Evolutionary conservation across 2,329 filamentous ascomycete genomes (phyloP).

Genomic region (Hymenoscyphus infarciens): DNA sequence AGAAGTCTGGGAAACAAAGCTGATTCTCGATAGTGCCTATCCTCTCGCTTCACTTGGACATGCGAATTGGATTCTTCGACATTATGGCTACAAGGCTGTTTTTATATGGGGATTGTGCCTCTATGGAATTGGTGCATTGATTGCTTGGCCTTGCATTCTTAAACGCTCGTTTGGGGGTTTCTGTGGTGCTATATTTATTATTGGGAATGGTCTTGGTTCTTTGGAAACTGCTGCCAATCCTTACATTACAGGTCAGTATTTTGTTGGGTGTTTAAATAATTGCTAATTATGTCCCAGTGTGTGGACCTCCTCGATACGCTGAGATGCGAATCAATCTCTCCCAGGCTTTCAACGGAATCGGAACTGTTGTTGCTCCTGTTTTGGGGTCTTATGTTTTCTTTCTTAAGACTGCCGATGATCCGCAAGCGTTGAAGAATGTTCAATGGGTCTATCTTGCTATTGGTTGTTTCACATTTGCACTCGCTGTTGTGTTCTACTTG

Average conservation of each 20-base stretch:
- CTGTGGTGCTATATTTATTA: constrained; percentile 68
- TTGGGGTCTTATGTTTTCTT: constrained; percentile 61
- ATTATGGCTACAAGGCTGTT: constrained; percentile 60
- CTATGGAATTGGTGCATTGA: constrained; percentile 70
- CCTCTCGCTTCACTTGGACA: constrained; percentile 65
- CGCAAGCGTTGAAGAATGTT: constrained; percentile 52
- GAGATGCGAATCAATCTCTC: constrained; percentile 72
- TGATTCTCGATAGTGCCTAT: constrained; percentile 66
- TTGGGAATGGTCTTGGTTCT: constrained; percentile 70
- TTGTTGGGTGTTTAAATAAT: constrained; percentile 23
- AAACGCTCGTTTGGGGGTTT: constrained; percentile 75
- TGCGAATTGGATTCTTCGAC: constrained; percentile 63
- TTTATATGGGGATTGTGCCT: constrained; percentile 69
- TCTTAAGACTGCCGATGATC: constrained; percentile 47
- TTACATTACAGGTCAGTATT: constrained; percentile 50
- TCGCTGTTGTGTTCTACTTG: constrained; percentile 57
- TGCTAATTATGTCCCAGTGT: constrained; percentile 49
- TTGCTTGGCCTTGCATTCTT: constrained; percentile 77
- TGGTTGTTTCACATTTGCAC: constrained; percentile 54
- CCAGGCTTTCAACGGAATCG: constrained; percentile 70
- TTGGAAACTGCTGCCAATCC: constrained; percentile 79
- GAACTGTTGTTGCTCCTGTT: constrained; percentile 58
- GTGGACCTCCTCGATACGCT: constrained; percentile 68
- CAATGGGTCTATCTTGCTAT: constrained; percentile 65
- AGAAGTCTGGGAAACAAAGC: constrained; percentile 32